Evolutionary conservation across 2,329 filamentous ascomycete species (phyloP).

Genomic region (Calycina herbarum): DNA sequence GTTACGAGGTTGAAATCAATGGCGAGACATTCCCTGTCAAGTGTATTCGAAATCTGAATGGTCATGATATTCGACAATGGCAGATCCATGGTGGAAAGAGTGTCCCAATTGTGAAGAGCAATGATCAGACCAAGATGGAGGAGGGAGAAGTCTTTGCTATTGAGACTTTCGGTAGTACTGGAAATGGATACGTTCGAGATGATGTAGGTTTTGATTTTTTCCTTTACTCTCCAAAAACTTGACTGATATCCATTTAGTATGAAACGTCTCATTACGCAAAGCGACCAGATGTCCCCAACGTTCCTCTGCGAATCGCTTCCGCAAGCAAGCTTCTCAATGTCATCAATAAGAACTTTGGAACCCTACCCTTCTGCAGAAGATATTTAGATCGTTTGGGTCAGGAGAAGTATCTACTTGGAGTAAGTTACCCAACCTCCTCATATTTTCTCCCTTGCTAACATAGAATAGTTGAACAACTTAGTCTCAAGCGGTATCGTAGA

Average conservation of each 20-base stretch:
- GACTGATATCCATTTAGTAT: constrained; percentile 46
- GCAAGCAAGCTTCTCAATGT: constrained; percentile 83
- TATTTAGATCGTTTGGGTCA: constrained; percentile 92
- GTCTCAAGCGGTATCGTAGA: constrained; percentile 83
- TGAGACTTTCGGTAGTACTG: constrained; percentile 93
- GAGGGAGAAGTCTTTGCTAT: constrained; percentile 95
- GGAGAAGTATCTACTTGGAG: constrained; percentile 89
- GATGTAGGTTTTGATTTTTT: constrained; percentile 57
- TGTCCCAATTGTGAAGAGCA: constrained; percentile 88
- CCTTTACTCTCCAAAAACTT: not conserved
- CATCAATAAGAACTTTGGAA: constrained; percentile 96
- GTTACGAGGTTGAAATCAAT: constrained; percentile 57
- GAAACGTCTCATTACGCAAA: constrained; percentile 89
- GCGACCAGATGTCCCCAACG: constrained; percentile 69
- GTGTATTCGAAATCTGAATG: constrained; percentile 53
- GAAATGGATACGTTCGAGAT: constrained; percentile 82
- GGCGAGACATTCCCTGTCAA: constrained; percentile 55
- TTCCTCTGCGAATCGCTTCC: constrained; percentile 74
- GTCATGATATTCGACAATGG: constrained; percentile 86
- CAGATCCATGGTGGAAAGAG: constrained; percentile 91
- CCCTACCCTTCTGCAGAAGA: constrained; percentile 83
- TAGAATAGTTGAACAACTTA: constrained; percentile 73
- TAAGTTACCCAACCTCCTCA: constrained; percentile 45
- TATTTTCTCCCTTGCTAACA: constrained; percentile 33
- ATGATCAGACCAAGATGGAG: constrained; percentile 93